phyloP scores from a whole-genome alignment of 495 filamentous ascomycete species.

The Chaetomium tenue region DNA sequence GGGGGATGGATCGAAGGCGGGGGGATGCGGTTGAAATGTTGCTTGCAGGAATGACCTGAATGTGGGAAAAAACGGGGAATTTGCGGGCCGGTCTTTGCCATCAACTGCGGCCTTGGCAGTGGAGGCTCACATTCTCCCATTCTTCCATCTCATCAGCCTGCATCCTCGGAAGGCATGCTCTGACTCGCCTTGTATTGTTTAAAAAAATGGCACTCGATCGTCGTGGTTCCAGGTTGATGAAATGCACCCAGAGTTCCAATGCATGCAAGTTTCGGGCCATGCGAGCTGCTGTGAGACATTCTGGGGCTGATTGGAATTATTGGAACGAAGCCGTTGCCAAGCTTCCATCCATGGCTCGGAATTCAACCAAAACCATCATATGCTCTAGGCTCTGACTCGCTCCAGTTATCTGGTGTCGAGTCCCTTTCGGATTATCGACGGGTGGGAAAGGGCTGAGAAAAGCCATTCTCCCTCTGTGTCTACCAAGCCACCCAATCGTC shows the following conservation, averaged over 20 bases:
- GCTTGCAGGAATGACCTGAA: background rate
- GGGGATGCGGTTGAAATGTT: background rate
- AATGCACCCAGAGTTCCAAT: background rate
- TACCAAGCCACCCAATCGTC: too few relatives aligned
- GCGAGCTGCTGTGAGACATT: background rate
- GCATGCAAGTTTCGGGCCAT: background rate
- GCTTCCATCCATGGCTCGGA: too few relatives aligned
- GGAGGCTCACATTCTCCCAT: background rate
- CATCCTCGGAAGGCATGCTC: background rate
- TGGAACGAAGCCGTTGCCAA: background rate
- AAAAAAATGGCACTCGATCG: background rate
- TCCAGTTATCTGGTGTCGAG: too few relatives aligned
- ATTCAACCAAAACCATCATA: too few relatives aligned
- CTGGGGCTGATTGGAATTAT: background rate
- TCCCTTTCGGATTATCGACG: too few relatives aligned
- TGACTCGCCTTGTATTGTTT: background rate
- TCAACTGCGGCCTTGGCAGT: background rate
- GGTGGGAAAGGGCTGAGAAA: too few relatives aligned
- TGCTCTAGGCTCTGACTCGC: too few relatives aligned
- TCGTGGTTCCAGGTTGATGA: background rate
- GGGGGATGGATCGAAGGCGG: background rate
- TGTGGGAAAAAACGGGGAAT: background rate
- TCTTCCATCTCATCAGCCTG: conserved; percentile 4
- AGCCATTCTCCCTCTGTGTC: too few relatives aligned
- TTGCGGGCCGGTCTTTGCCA: background rate